Evolutionary conservation across 1,139 yeast genomes (phyloP).

Genomic region (Scheffersomyces quercinus): DNA sequence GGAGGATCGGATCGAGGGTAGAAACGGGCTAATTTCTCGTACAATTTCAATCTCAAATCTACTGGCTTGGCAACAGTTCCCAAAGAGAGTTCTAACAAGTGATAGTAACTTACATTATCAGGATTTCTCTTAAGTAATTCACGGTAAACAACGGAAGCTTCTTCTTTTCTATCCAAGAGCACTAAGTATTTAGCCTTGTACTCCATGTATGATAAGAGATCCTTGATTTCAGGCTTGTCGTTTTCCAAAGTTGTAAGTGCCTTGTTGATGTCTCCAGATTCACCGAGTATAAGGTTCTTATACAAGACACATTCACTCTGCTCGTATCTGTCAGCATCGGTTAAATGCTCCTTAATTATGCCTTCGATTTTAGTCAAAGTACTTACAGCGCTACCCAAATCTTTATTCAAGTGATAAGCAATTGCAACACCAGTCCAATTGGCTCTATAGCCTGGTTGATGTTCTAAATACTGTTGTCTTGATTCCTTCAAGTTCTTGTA

Average conservation of each 20-base stretch:
- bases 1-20: conserved; percentile 90
- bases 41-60: conserved; percentile 53
- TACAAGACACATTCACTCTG: conserved; percentile 79
- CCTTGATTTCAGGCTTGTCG: conserved; percentile 57
- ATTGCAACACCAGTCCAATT: conserved; percentile 91
- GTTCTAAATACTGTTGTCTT: conserved; percentile 69
- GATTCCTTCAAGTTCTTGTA: conserved; percentile 61
- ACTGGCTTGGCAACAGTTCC: conserved; percentile 37
- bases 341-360: conserved; percentile 65
- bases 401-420: conserved; percentile 76
- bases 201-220: conserved; percentile 64
- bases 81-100: conserved; percentile 63
- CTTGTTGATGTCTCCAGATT: conserved; percentile 59
- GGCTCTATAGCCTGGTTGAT: conserved; percentile 82
- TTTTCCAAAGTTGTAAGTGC: conserved; percentile 66
- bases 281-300: conserved; percentile 65
- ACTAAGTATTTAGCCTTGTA: conserved; percentile 61
- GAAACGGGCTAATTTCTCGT: conserved; percentile 61
- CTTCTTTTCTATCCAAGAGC: conserved; percentile 43
- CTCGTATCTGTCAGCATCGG: conserved; percentile 69
- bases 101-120: conserved; percentile 69
- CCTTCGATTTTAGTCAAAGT: conserved; percentile 76
- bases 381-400: conserved; percentile 65
- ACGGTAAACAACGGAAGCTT: conserved; percentile 72
- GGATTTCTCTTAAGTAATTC: conserved; percentile 81